phyloP scores from a whole-genome alignment of 768 basidiomycete genomes.

The Macrolepiota dolichaula region DNA sequence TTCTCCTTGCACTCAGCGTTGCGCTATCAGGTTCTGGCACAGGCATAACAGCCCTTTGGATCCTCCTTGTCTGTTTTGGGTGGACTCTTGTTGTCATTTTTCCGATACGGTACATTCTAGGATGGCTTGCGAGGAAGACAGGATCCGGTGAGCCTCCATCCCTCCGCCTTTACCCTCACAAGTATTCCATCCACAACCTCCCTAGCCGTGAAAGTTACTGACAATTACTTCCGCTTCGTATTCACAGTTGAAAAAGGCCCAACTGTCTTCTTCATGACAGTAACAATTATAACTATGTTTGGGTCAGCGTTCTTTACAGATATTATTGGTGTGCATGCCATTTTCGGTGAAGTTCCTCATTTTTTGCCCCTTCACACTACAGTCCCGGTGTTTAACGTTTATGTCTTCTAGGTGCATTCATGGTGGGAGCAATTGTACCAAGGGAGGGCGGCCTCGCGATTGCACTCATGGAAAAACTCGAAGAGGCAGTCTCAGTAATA shows the following conservation, averaged over 20 bases:
- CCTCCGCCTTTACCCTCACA: not conserved
- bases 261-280: conserved; percentile 86
- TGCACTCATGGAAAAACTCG: conserved; percentile 90
- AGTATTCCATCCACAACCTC: not conserved
- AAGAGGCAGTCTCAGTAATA: conserved; percentile 89
- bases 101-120: conserved; percentile 56
- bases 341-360: conserved; percentile 58
- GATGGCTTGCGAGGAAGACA: conserved; percentile 72
- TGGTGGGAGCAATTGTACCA: conserved; percentile 80
- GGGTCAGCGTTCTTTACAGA: conserved; percentile 92
- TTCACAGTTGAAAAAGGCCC: conserved; percentile 69
- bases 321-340: conserved; percentile 87
- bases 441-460: conserved; percentile 86
- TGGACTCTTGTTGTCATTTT: conserved; percentile 79
- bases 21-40: conserved; percentile 88
- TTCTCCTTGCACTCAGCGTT: conserved; percentile 83
- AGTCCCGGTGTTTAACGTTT: no score
- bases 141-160: conserved; percentile 55
- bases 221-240: not conserved
- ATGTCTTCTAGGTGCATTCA: conserved; percentile 59
- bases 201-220: not conserved
- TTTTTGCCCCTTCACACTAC: no score
- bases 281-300: conserved; percentile 77
- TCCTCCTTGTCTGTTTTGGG: conserved; percentile 74
- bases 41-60: conserved; percentile 82